Evolutionary conservation across 495 filamentous ascomycete genomes (phyloP), one percentile per base, ranked within the genome.

Genomic region (Penicillium bialowiezense): DNA sequence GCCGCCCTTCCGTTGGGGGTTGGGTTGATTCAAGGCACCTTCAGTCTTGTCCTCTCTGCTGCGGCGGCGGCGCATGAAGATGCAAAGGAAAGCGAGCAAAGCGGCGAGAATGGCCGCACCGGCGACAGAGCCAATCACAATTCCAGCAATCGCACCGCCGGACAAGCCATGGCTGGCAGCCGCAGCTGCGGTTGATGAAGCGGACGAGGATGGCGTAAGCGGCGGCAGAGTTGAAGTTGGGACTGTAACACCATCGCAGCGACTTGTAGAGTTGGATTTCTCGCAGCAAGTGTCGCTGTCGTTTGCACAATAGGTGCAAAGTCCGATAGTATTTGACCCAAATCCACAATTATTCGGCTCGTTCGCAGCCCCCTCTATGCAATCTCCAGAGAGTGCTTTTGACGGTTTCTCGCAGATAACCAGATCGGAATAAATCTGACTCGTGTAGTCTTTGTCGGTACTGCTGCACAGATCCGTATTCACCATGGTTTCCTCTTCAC

Each of bases 251-350:
- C 79, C 78, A 24, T 71, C 64, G 59, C 95, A 99, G 45, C 84
- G 81, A 23, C 57, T 64, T 37, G 86, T 74, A 18, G 86, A 82
- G 54, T 89, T 77, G n/a, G 91, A 83, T 55, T 83, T 88, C 45
- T 87, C 82, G 61, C 95, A 99, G 73, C 95, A 99, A 0, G 91
- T 93, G 67, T 99, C 95, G 41, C 90, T 97, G 13, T 89, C 84
- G 68, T 96, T 96, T 21, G 77, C 77, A 66, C 95, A 99, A 59
- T 91, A 96, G 13, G 83, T 78, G 70, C 95, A 99, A 34, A 99
- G 75, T 2, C 91, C 91, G 52, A 87, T 70, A 1, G 89, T 80
- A 66, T 95, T 97, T 14, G 80, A 71, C 24, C 79, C 79, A 64
- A 84, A 99, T 35, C 95, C 95, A 69, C 95, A 99, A 57, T 97